Conservation (phyloP, 345 rosid species). For the Firmiana major region DNA sequence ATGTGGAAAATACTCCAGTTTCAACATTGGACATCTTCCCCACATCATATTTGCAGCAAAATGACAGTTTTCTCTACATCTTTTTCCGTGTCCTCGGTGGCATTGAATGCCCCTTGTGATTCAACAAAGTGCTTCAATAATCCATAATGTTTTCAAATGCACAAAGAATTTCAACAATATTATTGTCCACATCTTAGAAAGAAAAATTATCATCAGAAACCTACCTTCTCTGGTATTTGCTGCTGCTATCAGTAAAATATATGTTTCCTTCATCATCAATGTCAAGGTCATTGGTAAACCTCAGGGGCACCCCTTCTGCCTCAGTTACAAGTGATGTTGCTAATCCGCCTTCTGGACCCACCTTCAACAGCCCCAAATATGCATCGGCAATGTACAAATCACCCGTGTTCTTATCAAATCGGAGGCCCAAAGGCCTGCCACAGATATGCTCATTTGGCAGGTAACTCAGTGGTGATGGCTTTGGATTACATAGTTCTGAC, state of each 20-base stretch:
- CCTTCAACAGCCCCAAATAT: slow-evolving; percentile 84
- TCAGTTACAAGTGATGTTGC: slow-evolving; percentile 68
- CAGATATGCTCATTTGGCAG: slow-evolving; percentile 85
- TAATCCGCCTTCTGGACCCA: slow-evolving; percentile 86
- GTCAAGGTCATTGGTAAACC: slow-evolving; percentile 89
- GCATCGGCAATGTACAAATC: slow-evolving; percentile 94
- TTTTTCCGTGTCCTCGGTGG: background rate
- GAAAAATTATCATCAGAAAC: slow-evolving; percentile 13
- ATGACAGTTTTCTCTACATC: background rate
- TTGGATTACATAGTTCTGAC: slow-evolving; percentile 67
- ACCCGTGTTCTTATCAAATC: slow-evolving; percentile 72
- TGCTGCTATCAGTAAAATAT: slow-evolving; percentile 93
- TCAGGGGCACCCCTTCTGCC: slow-evolving; percentile 74
- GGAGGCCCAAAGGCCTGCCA: slow-evolving; percentile 92
- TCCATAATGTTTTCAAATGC: background rate
- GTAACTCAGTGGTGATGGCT: slow-evolving; percentile 60
- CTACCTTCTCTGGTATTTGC: slow-evolving; percentile 67
- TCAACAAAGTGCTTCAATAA: background rate
- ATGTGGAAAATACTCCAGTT: background rate
- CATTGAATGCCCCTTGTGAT: background rate
- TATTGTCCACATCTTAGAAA: background rate
- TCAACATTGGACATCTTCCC: background rate
- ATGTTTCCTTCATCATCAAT: slow-evolving; percentile 79
- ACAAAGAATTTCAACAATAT: background rate
- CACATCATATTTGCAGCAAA: background rate